These are phyloP conservation scores for Aspergillus pseudoviridinutans DNA, from an alignment of 2,329 filamentous ascomycete genomes.

Conservation along the genomic window DNA sequence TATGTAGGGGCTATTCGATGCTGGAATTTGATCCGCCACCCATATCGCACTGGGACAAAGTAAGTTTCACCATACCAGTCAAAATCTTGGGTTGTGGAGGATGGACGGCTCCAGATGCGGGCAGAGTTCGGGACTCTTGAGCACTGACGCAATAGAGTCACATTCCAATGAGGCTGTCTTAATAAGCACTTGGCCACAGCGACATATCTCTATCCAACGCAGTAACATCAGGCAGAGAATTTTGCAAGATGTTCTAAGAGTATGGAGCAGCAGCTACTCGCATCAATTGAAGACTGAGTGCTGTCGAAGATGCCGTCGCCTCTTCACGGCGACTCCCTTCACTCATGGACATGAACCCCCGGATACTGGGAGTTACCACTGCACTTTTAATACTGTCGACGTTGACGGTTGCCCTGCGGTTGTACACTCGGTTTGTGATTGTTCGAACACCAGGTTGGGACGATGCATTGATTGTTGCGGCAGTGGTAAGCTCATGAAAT, in stretches of 20 bases:
- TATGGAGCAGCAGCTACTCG: not conserved
- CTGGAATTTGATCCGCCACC: not conserved
- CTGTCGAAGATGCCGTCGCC: not conserved
- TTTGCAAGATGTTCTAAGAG: not conserved
- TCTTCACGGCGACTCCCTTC: not conserved
- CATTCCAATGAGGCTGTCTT: not conserved
- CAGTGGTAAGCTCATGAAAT: constrained; percentile 14
- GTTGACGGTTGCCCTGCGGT: constrained; percentile 18
- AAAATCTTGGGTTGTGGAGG: not conserved
- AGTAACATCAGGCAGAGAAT: not conserved
- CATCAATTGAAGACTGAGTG: not conserved
- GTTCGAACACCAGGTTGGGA: constrained; percentile 24
- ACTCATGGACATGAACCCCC: constrained; percentile 15
- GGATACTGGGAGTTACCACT: constrained; percentile 15
- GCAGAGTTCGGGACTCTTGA: not conserved
- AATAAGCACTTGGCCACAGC: not conserved
- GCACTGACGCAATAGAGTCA: not conserved
- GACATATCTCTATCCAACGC: not conserved
- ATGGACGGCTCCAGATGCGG: not conserved
- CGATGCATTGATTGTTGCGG: constrained; percentile 21
- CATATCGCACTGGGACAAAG: not conserved
- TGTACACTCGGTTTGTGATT: constrained; percentile 21
- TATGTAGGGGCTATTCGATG: not conserved
- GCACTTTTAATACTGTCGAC: constrained; percentile 17
- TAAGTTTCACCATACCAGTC: not conserved